Evolutionary conservation across 495 filamentous ascomycete species (phyloP).

Genomic region (Daldinia bambusicola): DNA sequence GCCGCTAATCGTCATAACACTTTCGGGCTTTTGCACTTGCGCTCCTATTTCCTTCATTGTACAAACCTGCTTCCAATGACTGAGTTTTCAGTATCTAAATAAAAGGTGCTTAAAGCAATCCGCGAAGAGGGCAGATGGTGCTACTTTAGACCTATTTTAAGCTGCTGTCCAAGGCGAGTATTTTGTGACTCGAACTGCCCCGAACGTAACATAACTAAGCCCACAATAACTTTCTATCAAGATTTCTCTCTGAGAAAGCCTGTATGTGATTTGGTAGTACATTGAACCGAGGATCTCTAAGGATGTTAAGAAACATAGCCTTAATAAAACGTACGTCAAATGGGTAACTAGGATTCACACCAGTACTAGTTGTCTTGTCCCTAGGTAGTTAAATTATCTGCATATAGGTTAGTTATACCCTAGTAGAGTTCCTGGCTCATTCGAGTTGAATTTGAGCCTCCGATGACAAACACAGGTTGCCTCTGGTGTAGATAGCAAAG

Average conservation of each 20-base stretch:
- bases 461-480: background rate
- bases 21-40: background rate
- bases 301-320: conserved; percentile 13
- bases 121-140: background rate
- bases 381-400: background rate
- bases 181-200: background rate
- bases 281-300: conserved; percentile 11
- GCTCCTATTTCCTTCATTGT: background rate
- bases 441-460: background rate
- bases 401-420: background rate
- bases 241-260: background rate
- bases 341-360: too few relatives aligned
- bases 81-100: background rate
- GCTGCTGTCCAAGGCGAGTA: background rate
- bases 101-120: too few relatives aligned
- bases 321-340: conserved; percentile 7
- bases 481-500: conserved; percentile 21
- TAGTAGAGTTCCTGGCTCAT: background rate
- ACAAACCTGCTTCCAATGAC: conserved; percentile 2
- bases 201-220: background rate
- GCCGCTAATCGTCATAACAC: background rate
- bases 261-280: background rate
- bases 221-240: background rate
- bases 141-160: conserved; percentile 6
- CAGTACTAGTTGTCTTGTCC: too few relatives aligned